Conservation (phyloP, 768 basidiomycete species). For the Arthromyces matolae region DNA sequence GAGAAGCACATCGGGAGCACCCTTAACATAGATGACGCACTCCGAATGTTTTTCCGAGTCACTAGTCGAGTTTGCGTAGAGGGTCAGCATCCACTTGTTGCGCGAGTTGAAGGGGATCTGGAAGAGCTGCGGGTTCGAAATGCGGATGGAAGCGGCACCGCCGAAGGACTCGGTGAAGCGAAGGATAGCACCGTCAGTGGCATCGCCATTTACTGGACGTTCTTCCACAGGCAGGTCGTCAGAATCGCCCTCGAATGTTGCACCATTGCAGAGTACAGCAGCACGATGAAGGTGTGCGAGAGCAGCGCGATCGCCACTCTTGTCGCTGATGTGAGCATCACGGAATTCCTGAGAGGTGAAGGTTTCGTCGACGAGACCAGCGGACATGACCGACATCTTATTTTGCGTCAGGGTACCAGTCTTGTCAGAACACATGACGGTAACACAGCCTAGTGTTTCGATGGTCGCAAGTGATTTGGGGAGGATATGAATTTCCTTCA, state of each 20-base stretch:
- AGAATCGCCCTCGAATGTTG: constrained; percentile 39
- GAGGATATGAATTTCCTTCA: constrained; percentile 11
- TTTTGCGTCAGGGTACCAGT: too few relatives aligned
- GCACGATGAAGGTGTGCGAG: constrained; percentile 28
- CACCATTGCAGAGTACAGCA: constrained; percentile 53
- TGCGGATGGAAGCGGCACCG: constrained; percentile 17
- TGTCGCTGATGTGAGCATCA: constrained; percentile 3
- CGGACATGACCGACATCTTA: constrained; percentile 52
- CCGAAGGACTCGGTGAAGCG: constrained; percentile 36
- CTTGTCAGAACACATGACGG: too few relatives aligned
- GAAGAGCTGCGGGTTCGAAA: constrained; percentile 24
- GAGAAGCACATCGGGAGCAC: constrained; percentile 54
- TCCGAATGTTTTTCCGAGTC: constrained; percentile 10
- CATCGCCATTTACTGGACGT: constrained; percentile 39
- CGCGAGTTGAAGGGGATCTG: too few relatives aligned
- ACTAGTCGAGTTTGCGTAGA: constrained; percentile 21
- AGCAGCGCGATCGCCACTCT: constrained; percentile 4
- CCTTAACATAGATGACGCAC: constrained; percentile 45
- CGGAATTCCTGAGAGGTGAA: constrained; percentile 22
- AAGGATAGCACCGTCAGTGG: constrained; percentile 52
- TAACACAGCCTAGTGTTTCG: constrained; percentile 61
- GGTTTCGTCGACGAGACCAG: constrained; percentile 34
- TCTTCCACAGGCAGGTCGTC: constrained; percentile 24
- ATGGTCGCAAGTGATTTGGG: constrained; percentile 56
- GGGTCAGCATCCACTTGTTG: too few relatives aligned